These are phyloP conservation scores for Pichia kluyveri DNA, from an alignment of 805 yeast genomes.

Conservation along the genomic window DNA sequence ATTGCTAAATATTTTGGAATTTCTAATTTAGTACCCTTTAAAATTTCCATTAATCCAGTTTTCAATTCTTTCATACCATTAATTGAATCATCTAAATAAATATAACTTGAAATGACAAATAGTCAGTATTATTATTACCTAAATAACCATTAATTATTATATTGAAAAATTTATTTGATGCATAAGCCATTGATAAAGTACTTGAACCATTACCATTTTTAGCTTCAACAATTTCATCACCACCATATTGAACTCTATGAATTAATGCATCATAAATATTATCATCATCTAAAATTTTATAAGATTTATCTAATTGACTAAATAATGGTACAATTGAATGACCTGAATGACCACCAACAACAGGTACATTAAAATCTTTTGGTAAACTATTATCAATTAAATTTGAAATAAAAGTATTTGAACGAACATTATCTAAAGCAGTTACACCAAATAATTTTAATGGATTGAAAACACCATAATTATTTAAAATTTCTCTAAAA, in stretches of 20 bases:
- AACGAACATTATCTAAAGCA: slow-evolving; percentile 49
- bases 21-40: slow-evolving; percentile 15
- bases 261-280: slow-evolving; percentile 41
- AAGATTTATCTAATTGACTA: slow-evolving; percentile 35
- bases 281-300: slow-evolving; percentile 31
- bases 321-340: slow-evolving; percentile 44
- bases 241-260: slow-evolving; percentile 78
- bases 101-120: slow-evolving; percentile 47
- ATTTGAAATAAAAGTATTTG: slow-evolving; percentile 37
- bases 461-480: slow-evolving; percentile 43
- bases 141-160: slow-evolving; percentile 30
- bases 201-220: slow-evolving; percentile 94
- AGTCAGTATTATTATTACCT: slow-evolving; percentile 30
- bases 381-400: slow-evolving; percentile 17
- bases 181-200: slow-evolving; percentile 91
- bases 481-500: slow-evolving; percentile 48
- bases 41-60: slow-evolving; percentile 1
- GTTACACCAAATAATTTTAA: slow-evolving; percentile 48
- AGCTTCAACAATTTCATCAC: slow-evolving; percentile 94
- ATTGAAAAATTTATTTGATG: slow-evolving; percentile 76
- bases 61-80: slow-evolving; percentile 45
- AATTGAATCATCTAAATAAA: slow-evolving; percentile 40
- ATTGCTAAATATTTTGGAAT: slow-evolving; percentile 37
- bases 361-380: slow-evolving; percentile 30
- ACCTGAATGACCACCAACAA: slow-evolving; percentile 52